Evolutionary conservation across 2,329 filamentous ascomycete genomes (phyloP).

Genomic region (Lasiodiplodia sp.): DNA sequence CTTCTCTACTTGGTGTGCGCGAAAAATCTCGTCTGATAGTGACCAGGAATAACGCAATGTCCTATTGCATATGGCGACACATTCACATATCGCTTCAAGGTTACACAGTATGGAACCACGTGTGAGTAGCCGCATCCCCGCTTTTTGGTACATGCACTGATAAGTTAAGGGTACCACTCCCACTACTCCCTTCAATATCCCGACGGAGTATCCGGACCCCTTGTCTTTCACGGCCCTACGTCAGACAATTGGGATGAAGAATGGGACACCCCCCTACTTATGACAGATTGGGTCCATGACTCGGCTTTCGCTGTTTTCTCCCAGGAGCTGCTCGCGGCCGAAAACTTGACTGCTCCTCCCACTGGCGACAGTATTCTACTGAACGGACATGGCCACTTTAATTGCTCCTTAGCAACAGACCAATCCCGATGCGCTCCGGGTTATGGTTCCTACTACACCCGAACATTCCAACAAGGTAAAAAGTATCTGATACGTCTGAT

Average conservation of each 20-base stretch:
- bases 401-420: slow-evolving; percentile 9
- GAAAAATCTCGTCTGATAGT: neutral
- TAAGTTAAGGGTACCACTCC: slow-evolving; percentile 44
- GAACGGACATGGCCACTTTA: slow-evolving; percentile 22
- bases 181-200: slow-evolving; percentile 54
- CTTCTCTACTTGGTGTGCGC: neutral
- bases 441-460: slow-evolving; percentile 13
- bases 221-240: slow-evolving; percentile 52
- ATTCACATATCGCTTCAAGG: slow-evolving; percentile 39
- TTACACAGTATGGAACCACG: slow-evolving; percentile 41
- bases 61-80: slow-evolving; percentile 44
- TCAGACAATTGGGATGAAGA: slow-evolving; percentile 64
- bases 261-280: slow-evolving; percentile 62
- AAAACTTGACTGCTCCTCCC: neutral
- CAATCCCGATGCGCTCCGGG: slow-evolving; percentile 18
- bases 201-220: slow-evolving; percentile 51
- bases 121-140: slow-evolving; percentile 37
- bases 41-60: slow-evolving; percentile 43
- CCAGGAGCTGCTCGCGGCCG: slow-evolving; percentile 3
- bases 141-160: neutral
- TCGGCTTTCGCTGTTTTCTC: slow-evolving; percentile 27
- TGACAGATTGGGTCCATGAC: slow-evolving; percentile 69
- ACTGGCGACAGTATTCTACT: slow-evolving; percentile 26
- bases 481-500: slow-evolving; percentile 53
- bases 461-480: slow-evolving; percentile 43